A percentile compares a stretch with the other conserved stretches of the same genome.
These are phyloP conservation scores for Mucor irregularis DNA, from an alignment of 371 early-diverging fungal genomes.

Conservation along the genomic window DNA sequence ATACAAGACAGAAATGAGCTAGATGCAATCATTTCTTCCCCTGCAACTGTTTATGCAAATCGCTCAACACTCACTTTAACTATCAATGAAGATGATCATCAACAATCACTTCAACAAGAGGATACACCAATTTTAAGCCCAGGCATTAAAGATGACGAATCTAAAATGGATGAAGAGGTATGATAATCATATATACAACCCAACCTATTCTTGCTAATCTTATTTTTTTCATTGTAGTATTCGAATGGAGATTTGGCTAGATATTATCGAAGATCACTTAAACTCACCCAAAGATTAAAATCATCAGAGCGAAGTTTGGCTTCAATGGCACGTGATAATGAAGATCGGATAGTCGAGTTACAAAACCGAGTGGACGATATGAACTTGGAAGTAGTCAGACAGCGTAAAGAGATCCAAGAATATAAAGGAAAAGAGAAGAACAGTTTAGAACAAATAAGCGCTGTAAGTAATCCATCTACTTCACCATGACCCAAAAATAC, in stretches of 20 bases:
- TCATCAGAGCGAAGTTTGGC: constrained; percentile 52
- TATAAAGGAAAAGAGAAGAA: constrained; percentile 55
- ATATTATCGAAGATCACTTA: constrained; percentile 58
- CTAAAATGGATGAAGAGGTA: constrained; percentile 7
- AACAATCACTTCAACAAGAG: not conserved
- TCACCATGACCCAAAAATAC: no score
- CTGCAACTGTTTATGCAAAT: no score
- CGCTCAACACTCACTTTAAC: no score
- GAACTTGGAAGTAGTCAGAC: constrained; percentile 43
- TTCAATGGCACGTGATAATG: constrained; percentile 55
- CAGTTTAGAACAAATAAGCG: constrained; percentile 54
- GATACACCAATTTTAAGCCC: not conserved
- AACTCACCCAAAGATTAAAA: constrained; percentile 48
- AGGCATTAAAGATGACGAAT: not conserved
- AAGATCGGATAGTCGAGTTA: constrained; percentile 50
- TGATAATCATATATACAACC: not conserved
- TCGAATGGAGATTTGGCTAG: constrained; percentile 31
- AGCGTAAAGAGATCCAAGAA: constrained; percentile 51
- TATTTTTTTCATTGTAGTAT: constrained; percentile 11
- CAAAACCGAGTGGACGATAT: constrained; percentile 56
- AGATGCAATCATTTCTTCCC: not conserved
- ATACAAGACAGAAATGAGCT: constrained; percentile 7
- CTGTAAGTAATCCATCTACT: constrained; percentile 29
- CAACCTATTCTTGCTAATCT: no score
- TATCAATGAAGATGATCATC: not conserved